Percentiles rank a stretch among this genome's conserved stretches.
These are phyloP conservation scores for Scenedesmus sp. DNA, from an alignment of 163 green algal genomes.

Conservation along the genomic window DNA sequence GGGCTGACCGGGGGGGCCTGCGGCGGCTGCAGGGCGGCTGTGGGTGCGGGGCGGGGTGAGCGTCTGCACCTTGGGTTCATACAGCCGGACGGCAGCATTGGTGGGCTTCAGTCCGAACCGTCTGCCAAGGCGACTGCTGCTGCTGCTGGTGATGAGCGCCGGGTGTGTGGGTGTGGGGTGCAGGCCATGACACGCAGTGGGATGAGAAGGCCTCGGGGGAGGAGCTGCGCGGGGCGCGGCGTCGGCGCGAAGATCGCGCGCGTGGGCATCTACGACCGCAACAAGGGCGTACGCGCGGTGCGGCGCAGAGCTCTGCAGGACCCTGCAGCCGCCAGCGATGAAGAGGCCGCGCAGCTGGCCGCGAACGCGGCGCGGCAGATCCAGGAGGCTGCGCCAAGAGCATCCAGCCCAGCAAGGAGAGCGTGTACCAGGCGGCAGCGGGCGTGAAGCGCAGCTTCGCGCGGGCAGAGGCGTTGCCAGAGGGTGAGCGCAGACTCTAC, in stretches of 20 bases:
- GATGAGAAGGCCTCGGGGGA: not conserved
- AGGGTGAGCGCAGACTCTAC: not conserved
- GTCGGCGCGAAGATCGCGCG: conserved; percentile 1
- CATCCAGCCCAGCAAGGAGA: conserved; percentile 15
- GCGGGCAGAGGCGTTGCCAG: conserved; percentile 27
- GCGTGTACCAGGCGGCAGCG: not conserved
- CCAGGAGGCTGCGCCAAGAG: not conserved
- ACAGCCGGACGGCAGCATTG: too few relatives aligned
- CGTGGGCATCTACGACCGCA: conserved; percentile 20
- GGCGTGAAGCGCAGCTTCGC: conserved; percentile 38
- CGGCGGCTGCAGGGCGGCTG: too few relatives aligned
- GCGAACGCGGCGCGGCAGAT: conserved; percentile 9
- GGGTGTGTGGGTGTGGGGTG: too few relatives aligned
- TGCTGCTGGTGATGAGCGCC: too few relatives aligned
- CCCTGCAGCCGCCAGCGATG: not conserved
- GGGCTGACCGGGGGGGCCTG: too few relatives aligned
- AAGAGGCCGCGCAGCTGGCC: not conserved
- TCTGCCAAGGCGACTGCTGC: too few relatives aligned
- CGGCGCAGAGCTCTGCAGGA: not conserved
- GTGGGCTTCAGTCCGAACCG: too few relatives aligned
- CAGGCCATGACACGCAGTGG: conserved; percentile 38
- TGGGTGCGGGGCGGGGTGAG: too few relatives aligned
- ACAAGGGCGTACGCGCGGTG: not conserved
- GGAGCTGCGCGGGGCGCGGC: conserved; percentile 30
- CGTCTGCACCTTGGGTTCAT: too few relatives aligned